Conservation (phyloP, 73 alveolate species). For the Strombidium stylifer region DNA sequence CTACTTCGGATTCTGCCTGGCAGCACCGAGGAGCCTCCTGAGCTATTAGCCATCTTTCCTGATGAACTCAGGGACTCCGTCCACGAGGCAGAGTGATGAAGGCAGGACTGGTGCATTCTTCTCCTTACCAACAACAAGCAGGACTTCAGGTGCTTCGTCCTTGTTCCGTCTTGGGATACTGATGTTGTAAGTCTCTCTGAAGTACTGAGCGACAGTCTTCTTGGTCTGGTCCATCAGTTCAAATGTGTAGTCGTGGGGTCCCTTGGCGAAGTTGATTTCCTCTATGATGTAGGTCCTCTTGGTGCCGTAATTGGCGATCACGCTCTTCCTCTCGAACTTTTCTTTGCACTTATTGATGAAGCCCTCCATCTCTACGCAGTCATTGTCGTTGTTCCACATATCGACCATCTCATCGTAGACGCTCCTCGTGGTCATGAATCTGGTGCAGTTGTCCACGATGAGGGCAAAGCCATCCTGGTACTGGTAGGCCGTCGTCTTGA, state of each 20-base stretch:
- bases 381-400: background rate
- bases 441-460: conserved; percentile 26
- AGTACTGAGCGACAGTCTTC: conserved; percentile 47
- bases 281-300: conserved; percentile 17
- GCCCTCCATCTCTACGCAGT: conserved; percentile 1
- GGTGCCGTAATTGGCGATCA: conserved; percentile 42
- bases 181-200: conserved; percentile 29
- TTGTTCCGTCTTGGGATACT: conserved; percentile 1
- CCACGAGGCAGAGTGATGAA: conserved; percentile 29
- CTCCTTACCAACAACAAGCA: conserved; percentile 21
- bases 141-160: too few species aligned
- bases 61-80: conserved; percentile 39
- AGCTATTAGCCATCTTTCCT: conserved; percentile 16
- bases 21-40: conserved; percentile 13
- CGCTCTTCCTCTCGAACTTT: conserved; percentile 19
- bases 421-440: conserved; percentile 15
- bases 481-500: conserved; percentile 32
- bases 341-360: background rate
- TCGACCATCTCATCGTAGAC: conserved; percentile 8
- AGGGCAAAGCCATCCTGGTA: conserved; percentile 20
- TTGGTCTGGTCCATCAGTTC: conserved; percentile 16
- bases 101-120: conserved; percentile 36
- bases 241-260: conserved; percentile 16
- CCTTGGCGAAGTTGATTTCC: conserved; percentile 26
- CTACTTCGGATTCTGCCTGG: conserved; percentile 31